These are phyloP conservation scores for Paramyrothecium sp. DNA, from an alignment of 2,329 filamentous ascomycete species.

Conservation along the genomic window DNA sequence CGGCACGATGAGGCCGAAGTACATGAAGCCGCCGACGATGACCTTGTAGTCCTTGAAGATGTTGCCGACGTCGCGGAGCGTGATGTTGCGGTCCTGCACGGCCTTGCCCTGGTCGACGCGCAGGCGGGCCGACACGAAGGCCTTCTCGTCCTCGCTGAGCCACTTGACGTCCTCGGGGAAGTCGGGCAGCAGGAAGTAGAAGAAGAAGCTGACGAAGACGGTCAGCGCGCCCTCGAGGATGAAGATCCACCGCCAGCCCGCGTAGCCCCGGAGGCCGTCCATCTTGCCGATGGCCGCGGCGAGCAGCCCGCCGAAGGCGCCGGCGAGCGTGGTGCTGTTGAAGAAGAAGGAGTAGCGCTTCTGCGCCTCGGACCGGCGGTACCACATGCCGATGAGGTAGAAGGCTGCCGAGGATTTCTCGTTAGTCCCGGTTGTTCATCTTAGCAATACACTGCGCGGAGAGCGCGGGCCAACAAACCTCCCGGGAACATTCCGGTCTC, in stretches of 20 bases:
- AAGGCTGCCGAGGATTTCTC: conserved; percentile 39
- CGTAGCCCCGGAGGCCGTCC: conserved; percentile 66
- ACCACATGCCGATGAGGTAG: conserved; percentile 86
- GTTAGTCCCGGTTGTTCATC: conserved; percentile 22
- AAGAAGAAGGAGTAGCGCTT: conserved; percentile 95
- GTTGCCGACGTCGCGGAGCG: conserved; percentile 53
- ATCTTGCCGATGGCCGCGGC: conserved; percentile 89
- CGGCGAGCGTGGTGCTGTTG: conserved; percentile 73
- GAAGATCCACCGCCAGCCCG: conserved; percentile 81
- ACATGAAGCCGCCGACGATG: conserved; percentile 75
- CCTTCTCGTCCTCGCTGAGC: conserved; percentile 67
- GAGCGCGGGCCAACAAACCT: conserved; percentile 19
- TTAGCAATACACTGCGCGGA: too few relatives aligned
- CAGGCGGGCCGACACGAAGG: conserved; percentile 65
- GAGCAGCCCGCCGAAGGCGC: conserved; percentile 82
- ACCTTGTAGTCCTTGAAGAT: conserved; percentile 75
- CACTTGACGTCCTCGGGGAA: conserved; percentile 76
- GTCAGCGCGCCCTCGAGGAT: conserved; percentile 73
- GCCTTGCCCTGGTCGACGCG: conserved; percentile 67
- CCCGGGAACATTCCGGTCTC: conserved; percentile 70
- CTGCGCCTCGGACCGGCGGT: conserved; percentile 82
- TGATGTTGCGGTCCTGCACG: conserved; percentile 61
- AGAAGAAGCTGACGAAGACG: conserved; percentile 57
- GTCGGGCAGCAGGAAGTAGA: conserved; percentile 69
- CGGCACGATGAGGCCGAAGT: conserved; percentile 75